Conservation (phyloP, 2,329 filamentous ascomycete genomes). For the Thielaviopsis populi region DNA sequence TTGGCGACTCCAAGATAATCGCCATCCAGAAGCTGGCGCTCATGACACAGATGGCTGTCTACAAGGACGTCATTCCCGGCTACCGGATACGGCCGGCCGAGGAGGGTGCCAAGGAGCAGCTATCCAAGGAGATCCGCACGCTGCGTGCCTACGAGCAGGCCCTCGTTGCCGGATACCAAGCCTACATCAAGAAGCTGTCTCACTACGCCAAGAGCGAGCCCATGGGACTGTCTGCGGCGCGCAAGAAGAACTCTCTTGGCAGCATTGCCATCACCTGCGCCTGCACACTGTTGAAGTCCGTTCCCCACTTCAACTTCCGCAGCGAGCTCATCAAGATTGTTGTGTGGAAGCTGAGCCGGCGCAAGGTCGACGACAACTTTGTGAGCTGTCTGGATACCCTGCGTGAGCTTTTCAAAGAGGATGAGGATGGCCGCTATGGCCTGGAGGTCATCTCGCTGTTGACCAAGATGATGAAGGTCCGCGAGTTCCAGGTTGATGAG, state of each 20-base stretch:
- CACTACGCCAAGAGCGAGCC: slow-evolving; percentile 46
- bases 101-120: slow-evolving; percentile 61
- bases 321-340: slow-evolving; percentile 75
- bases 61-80: slow-evolving; percentile 90
- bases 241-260: slow-evolving; percentile 35
- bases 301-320: slow-evolving; percentile 96
- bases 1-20: slow-evolving; percentile 52
- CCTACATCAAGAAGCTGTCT: slow-evolving; percentile 63
- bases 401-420: slow-evolving; percentile 67
- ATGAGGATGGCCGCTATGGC: slow-evolving; percentile 79
- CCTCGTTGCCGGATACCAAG: slow-evolving; percentile 70
- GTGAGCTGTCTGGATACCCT: slow-evolving; percentile 62
- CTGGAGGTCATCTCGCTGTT: slow-evolving; percentile 74
- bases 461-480: slow-evolving; percentile 88
- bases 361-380: slow-evolving; percentile 58
- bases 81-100: slow-evolving; percentile 77
- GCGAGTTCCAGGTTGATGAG: slow-evolving; percentile 70
- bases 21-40: slow-evolving; percentile 76
- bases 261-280: slow-evolving; percentile 73
- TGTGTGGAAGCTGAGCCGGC: slow-evolving; percentile 64
- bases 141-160: slow-evolving; percentile 76
- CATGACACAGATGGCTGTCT: slow-evolving; percentile 75
- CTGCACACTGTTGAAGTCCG: slow-evolving; percentile 62
- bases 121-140: slow-evolving; percentile 82
- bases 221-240: slow-evolving; percentile 20